These are phyloP conservation scores for Fusarium nanum DNA, from an alignment of 2,329 filamentous ascomycete genomes.

Conservation along the genomic window DNA sequence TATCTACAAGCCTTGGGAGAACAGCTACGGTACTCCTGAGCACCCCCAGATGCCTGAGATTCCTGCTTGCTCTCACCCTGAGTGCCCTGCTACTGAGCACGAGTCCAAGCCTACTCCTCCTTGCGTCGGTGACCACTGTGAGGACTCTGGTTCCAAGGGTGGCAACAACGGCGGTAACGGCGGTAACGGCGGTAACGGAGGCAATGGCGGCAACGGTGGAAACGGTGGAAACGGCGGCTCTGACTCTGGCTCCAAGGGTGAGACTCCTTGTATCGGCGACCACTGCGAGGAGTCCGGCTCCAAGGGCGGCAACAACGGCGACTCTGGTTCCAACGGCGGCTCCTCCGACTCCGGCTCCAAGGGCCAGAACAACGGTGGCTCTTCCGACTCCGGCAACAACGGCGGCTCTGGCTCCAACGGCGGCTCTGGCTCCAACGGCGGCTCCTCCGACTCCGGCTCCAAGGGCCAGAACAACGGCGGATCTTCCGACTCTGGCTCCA, in stretches of 20 bases:
- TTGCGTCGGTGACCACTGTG: background rate
- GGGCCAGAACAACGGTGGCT: background rate
- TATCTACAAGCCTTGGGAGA: conserved; percentile 44
- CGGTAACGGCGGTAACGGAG: rapidly evolving
- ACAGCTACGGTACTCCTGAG: conserved; percentile 19
- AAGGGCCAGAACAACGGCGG: background rate
- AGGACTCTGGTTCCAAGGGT: background rate
- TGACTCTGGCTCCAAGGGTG: background rate
- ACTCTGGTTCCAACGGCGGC: background rate
- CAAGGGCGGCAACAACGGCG: background rate
- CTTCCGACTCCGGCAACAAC: background rate
- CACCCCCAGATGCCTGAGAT: conserved; percentile 6
- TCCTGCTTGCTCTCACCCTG: conserved; percentile 9
- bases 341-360: background rate
- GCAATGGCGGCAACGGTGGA: rapidly evolving
- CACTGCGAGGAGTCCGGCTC: background rate
- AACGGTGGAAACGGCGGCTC: rapidly evolving
- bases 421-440: background rate
- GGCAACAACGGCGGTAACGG: background rate
- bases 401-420: background rate
- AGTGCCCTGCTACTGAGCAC: conserved; percentile 10
- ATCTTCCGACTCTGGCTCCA: background rate
- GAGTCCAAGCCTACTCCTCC: background rate
- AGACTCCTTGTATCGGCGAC: too few relatives aligned
- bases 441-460: background rate